Conservation (phyloP, 805 yeast species). For the Yamadazyma sp. region DNA sequence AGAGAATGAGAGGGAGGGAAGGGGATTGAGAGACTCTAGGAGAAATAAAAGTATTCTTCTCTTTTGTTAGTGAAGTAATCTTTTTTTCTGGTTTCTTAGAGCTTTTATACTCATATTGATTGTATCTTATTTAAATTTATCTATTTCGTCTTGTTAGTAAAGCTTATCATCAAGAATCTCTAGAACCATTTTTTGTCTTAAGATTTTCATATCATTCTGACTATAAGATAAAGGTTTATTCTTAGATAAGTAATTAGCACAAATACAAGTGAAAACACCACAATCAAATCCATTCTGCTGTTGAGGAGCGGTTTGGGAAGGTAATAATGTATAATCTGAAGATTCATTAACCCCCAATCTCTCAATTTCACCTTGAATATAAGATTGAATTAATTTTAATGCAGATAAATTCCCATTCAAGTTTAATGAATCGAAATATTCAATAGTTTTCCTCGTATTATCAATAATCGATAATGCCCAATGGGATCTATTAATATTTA, state of each 20-base stretch:
- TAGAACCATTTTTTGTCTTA: slow-evolving; percentile 68
- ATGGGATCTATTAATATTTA: slow-evolving; percentile 79
- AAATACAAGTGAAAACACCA: slow-evolving; percentile 88
- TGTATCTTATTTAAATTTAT: too few relatives aligned
- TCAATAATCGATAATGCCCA: slow-evolving; percentile 90
- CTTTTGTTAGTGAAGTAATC: too few relatives aligned
- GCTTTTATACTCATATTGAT: too few relatives aligned
- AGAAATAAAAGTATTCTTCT: too few relatives aligned
- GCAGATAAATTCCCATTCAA: slow-evolving; percentile 41
- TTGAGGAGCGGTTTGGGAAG: slow-evolving; percentile 56
- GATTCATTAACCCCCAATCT: slow-evolving; percentile 32
- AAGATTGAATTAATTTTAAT: slow-evolving; percentile 51
- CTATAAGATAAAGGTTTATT: slow-evolving; percentile 49
- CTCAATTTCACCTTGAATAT: slow-evolving; percentile 66
- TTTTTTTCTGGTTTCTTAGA: too few relatives aligned
- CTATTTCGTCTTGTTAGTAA: too few relatives aligned
- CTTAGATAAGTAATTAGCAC: slow-evolving; percentile 59
- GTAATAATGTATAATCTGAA: slow-evolving; percentile 21
- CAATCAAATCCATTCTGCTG: slow-evolving; percentile 92
- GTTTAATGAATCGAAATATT: slow-evolving; percentile 73
- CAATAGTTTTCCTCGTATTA: slow-evolving; percentile 53
- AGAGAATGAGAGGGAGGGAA: too few relatives aligned
- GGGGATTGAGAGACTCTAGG: too few relatives aligned
- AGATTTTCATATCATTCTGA: slow-evolving; percentile 64
- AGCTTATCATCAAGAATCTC: slow-evolving; percentile 39